These are phyloP conservation scores for Pleurotus platypus DNA, from an alignment of 768 basidiomycete genomes.

Conservation along the genomic window DNA sequence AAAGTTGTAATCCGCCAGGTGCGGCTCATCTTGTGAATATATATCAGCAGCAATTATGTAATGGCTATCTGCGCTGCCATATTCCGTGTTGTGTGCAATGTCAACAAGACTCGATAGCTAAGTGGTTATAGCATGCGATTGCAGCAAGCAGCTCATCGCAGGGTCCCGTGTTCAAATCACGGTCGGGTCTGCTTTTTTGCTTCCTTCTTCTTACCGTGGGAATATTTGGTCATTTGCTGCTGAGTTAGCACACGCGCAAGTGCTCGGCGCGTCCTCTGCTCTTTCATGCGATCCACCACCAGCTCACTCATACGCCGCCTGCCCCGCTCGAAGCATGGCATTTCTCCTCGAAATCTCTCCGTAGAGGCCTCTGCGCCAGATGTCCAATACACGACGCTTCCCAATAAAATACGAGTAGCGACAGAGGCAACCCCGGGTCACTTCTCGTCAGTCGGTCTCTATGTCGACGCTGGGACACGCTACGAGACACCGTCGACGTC, in stretches of 20 bases:
- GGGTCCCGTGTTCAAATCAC: conserved; percentile 57
- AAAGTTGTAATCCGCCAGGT: not conserved
- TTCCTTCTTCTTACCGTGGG: not conserved
- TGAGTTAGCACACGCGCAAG: too few species aligned
- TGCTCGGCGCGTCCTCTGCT: not conserved
- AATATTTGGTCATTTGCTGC: too few species aligned
- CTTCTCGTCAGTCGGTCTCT: conserved; percentile 91
- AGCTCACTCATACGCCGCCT: not conserved
- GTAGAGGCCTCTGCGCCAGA: conserved; percentile 15
- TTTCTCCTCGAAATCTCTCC: not conserved
- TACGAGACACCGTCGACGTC: conserved; percentile 73
- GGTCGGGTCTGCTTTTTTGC: conserved; percentile 36
- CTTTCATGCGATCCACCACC: conserved; percentile 7
- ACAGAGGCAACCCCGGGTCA: conserved; percentile 90
- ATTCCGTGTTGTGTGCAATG: not conserved
- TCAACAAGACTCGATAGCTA: conserved; percentile 18
- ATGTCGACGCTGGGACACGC: conserved; percentile 89
- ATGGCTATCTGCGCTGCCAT: not conserved
- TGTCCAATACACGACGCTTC: conserved; percentile 75
- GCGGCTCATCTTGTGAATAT: not conserved
- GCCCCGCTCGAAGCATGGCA: not conserved
- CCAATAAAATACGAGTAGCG: conserved; percentile 89
- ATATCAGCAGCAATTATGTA: not conserved
- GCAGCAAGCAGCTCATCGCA: conserved; percentile 39
- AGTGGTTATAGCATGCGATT: conserved; percentile 48